Evolutionary conservation across 2,329 filamentous ascomycete genomes (phyloP).

Genomic region (Fusarium sacchari): DNA sequence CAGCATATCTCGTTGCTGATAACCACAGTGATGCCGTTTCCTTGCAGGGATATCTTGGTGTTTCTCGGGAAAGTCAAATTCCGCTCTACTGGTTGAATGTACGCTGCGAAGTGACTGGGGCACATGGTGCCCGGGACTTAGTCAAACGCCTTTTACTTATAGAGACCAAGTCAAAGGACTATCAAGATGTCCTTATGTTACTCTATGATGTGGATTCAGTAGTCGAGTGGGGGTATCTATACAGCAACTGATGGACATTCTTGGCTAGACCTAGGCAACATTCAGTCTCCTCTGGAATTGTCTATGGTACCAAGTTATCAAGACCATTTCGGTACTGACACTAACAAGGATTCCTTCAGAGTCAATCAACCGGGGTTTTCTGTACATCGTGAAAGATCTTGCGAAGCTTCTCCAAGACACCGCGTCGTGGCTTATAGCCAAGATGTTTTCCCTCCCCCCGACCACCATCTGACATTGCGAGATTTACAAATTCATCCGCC

Average conservation of each 20-base stretch:
- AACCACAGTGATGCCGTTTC: too few species aligned
- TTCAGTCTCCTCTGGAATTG: too few species aligned
- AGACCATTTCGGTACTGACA: accelerated
- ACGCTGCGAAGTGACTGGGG: too few species aligned
- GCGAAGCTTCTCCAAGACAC: neutral
- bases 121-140: too few species aligned
- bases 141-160: too few species aligned
- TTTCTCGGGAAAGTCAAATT: too few species aligned
- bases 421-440: neutral
- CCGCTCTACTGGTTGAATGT: too few species aligned
- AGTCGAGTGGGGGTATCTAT: neutral
- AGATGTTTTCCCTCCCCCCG: neutral
- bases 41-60: too few species aligned
- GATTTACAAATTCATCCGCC: neutral
- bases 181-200: too few species aligned
- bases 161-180: too few species aligned
- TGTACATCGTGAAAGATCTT: neutral
- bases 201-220: too few species aligned
- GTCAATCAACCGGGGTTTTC: neutral
- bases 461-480: neutral
- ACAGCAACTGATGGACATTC: neutral
- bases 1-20: too few species aligned
- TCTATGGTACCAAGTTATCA: neutral
- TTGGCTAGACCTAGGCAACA: neutral
- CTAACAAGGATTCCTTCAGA: neutral